These are phyloP conservation scores for Hymenoscyphus albidus DNA, from an alignment of 2,329 filamentous ascomycete species.

Conservation along the genomic window DNA sequence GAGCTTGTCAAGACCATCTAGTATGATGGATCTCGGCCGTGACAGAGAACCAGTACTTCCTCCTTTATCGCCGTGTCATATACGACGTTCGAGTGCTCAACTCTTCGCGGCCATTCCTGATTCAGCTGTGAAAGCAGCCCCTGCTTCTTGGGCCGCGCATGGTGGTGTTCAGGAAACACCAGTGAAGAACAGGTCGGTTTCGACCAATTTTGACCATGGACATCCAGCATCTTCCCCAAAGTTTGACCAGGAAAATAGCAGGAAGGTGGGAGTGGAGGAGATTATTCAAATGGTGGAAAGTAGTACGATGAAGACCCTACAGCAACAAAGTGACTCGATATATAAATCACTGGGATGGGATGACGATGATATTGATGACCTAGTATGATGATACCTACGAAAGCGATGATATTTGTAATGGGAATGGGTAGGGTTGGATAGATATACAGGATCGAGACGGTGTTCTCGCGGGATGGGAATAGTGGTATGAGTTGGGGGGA, in stretches of 20 bases:
- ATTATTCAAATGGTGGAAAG: background rate
- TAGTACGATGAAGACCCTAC: background rate
- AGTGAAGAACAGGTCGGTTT: slow-evolving; percentile 6
- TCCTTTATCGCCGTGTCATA: slow-evolving; percentile 29
- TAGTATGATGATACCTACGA: slow-evolving; percentile 22
- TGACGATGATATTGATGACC: slow-evolving; percentile 36
- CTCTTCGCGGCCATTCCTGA: slow-evolving; percentile 28
- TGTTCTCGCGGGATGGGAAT: background rate
- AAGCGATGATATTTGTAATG: background rate
- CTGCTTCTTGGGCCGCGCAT: slow-evolving; percentile 5
- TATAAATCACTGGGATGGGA: slow-evolving; percentile 39
- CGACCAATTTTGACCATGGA: slow-evolving; percentile 16
- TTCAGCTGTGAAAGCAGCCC: slow-evolving; percentile 18
- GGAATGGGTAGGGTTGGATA: background rate
- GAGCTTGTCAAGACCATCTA: background rate
- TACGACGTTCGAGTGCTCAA: slow-evolving; percentile 28
- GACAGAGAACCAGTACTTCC: slow-evolving; percentile 11
- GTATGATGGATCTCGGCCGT: background rate
- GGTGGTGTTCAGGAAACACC: slow-evolving; percentile 30
- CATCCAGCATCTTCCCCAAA: slow-evolving; percentile 18
- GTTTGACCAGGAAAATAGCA: slow-evolving; percentile 25
- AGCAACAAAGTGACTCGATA: slow-evolving; percentile 29
- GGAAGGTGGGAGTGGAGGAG: slow-evolving; percentile 2
- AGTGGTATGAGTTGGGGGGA: background rate
- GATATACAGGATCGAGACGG: slow-evolving; percentile 2